Evolutionary conservation across 495 filamentous ascomycete genomes (phyloP), one percentile per base, ranked within the genome.

Genomic region (Neurospora sp.): DNA sequence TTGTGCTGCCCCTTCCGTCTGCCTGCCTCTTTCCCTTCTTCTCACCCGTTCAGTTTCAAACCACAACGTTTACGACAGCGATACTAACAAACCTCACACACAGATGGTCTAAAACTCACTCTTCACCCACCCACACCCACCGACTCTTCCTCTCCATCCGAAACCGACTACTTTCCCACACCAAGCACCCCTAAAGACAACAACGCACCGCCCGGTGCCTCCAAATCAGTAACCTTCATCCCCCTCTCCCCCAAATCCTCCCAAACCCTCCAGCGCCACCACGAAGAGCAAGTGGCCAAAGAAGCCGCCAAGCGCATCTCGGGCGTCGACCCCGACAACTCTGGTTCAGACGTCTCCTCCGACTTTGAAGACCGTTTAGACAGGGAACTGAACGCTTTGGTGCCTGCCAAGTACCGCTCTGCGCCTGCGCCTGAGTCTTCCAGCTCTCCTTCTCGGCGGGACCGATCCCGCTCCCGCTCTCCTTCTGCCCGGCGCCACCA

Each of bases 151-250:
- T 20, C 31, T 70, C 4, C 14, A 18, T 65, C 53, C 1, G 53
- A 65, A 18, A 16, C 53, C 53, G 40, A 42, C 16, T 27, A 47
- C 40, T 27, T 18, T 59, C 39, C 47, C 69, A 8, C 70, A 10
- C 12, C 72, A 27, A 16, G 27, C 18, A 39, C 40, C 16, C 65
- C 70, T 10, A 74, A 73, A 12, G 39, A 72, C 9, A 74, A 74
- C n/a, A 68, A 10, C 75, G 73, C 5, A 74, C 76, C 4, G 0
- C 35, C 4, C 35, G 35, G 35, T 37, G 72, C 73, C 0, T 20
- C 75, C 16, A 86, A 80, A 74, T 81, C 77, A 53, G 85, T 83
- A 39, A 79, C 74, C 71, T 85, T 83, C 79, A 81, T 80, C n/a
- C 81, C 83, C 3, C 74, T 85, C 61, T 84, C 83, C 7, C 83